Percentiles rank a stretch among this genome's conserved stretches.
phyloP scores from a whole-genome alignment of 345 rosid species.

The Crucihimalaya himalaica region DNA sequence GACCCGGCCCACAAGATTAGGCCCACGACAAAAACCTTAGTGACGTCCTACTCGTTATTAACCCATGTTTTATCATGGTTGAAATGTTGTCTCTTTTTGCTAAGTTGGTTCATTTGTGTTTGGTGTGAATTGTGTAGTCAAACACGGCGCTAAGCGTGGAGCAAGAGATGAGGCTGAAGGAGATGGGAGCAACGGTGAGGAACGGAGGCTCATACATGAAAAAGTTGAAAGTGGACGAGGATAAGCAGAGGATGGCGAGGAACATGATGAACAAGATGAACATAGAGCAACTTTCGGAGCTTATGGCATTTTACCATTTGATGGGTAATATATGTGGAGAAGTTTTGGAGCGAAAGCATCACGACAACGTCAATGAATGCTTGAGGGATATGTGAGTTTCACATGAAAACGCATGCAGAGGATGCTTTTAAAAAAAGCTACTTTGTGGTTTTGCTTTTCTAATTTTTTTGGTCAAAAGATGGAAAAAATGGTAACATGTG shows the following conservation, averaged over 20 bases:
- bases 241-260: constrained; percentile 64
- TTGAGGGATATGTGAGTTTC: constrained; percentile 24
- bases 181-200: constrained; percentile 95
- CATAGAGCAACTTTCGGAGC: constrained; percentile 69
- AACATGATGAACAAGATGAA: constrained; percentile 72
- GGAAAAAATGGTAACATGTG: not conserved
- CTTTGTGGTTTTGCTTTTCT: constrained; percentile 18
- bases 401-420: constrained; percentile 12
- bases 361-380: constrained; percentile 47
- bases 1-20: not conserved
- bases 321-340: constrained; percentile 84
- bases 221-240: constrained; percentile 62
- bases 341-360: constrained; percentile 60
- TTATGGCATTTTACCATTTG: constrained; percentile 72
- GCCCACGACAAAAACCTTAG: not conserved
- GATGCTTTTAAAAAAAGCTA: constrained; percentile 9
- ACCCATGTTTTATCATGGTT: not conserved
- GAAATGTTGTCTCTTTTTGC: not conserved
- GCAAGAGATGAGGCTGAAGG: constrained; percentile 83
- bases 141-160: constrained; percentile 67
- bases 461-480: constrained; percentile 13
- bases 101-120: not conserved
- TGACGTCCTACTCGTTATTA: not conserved
- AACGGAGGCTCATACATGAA: constrained; percentile 64
- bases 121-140: constrained; percentile 49